Base-by-base conservation (phyloP, 2,329 filamentous ascomycete genomes). In the Lachnellula willkommii region DNA sequence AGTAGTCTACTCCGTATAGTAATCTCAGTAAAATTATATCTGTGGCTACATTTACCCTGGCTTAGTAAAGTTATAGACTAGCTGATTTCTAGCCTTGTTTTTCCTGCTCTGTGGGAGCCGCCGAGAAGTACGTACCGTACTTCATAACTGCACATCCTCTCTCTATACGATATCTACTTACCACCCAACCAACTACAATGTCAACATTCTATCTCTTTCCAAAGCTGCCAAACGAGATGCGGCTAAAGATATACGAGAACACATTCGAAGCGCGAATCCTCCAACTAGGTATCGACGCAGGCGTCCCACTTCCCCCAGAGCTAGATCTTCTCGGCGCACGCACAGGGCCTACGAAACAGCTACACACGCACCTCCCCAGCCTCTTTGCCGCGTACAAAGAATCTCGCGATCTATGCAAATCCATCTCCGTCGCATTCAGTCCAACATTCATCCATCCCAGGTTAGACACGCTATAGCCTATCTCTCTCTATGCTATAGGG, bases 391-490 rank as follows among this genome's bases (percentile, higher is more conserved):
- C 51, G 47, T 55, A 47, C 47, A 55, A 55, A 55, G 53, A 55
- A 47, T 55, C 53, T 55, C 47, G 53, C 53, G 53, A 55, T 47
- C 8, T 55, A 17, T 55, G 53, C 40, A 55, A 50, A 51, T 52
- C 32, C 36, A 43, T 54, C 32, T 50, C 39, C 47, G 42, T 54
- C 42, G 22, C 52, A 50, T 56, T 52, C 37, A 49, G 49, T 56
- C 49, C 50, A 57, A 50, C 46, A 1, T 51, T 47, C 39, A 47
- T 54, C 47, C 52, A 55, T 51, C 53, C 53, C 15, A 40, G 20
- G 47, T 39, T 55, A 55, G 53, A 51, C 51, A 55, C 53, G 53
- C 47, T 55, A 55, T 55, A 55, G n/a, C n/a, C n/a, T 51, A 51
- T 55, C 53, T 55, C 53, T 51, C 53, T 55, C 37, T 55, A 55